These are phyloP conservation scores for thale cress (Arabidopsis thaliana) DNA, from an alignment of 345 rosid genomes.

Conservation along the genomic window DNA sequence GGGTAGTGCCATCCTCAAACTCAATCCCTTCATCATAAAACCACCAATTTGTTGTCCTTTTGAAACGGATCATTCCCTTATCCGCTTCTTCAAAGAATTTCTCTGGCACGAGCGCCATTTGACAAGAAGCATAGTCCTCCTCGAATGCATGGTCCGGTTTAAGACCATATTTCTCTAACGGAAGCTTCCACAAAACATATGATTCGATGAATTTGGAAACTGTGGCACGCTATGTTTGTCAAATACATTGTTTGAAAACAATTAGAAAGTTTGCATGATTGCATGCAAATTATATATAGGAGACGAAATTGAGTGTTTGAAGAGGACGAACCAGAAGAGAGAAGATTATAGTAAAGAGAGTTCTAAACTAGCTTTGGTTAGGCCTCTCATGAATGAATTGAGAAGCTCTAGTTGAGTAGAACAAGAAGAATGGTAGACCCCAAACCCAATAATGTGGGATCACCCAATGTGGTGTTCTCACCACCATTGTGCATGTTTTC, in stretches of 20 bases:
- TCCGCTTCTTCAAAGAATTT: slow-evolving; percentile 79
- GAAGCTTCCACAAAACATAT: slow-evolving; percentile 73
- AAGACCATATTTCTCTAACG: slow-evolving; percentile 71
- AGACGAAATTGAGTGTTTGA: not conserved
- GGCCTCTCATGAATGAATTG: slow-evolving; percentile 38
- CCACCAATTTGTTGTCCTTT: slow-evolving; percentile 67
- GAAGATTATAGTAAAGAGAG: slow-evolving; percentile 56
- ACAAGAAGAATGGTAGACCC: slow-evolving; percentile 88
- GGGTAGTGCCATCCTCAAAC: slow-evolving; percentile 49
- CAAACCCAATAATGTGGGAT: slow-evolving; percentile 82
- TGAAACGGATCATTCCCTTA: slow-evolving; percentile 73
- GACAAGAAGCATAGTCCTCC: slow-evolving; percentile 89
- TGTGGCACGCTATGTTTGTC: slow-evolving; percentile 41
- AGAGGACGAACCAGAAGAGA: slow-evolving; percentile 63
- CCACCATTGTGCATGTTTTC: too few relatives aligned
- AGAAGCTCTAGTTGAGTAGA: slow-evolving; percentile 43
- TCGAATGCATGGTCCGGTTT: slow-evolving; percentile 80
- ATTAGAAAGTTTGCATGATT: not conserved
- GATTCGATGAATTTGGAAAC: slow-evolving; percentile 84
- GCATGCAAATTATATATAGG: too few relatives aligned
- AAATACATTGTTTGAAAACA: not conserved
- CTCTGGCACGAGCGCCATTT: slow-evolving; percentile 85
- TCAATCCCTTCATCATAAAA: slow-evolving; percentile 71
- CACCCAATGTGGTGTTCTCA: slow-evolving; percentile 78
- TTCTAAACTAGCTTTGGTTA: slow-evolving; percentile 59